Base-by-base conservation (phyloP, 306 rosid genomes). In the Trifolium dubium region DNA sequence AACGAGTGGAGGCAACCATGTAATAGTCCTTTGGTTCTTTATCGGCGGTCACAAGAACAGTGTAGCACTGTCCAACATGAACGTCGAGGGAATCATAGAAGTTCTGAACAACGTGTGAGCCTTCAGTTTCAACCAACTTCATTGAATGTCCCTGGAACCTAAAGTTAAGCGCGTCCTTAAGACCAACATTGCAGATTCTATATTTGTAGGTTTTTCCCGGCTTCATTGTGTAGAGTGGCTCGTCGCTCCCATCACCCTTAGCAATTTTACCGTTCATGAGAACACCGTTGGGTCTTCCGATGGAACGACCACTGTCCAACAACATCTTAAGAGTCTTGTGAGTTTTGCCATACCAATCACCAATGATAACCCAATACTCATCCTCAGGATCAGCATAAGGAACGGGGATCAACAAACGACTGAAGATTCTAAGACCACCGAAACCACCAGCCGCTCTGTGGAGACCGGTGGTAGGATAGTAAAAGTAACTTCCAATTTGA, bases 1-100 rank as follows among this genome's bases (percentile, higher is more conserved):
- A 86, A 3, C 98, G 81, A 5, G 93, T 86, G 64, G 97, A 86
- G n/a, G 96, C 96, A 6, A 92, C 83, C 86, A 89, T 75, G 79
- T 82, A 88, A 54, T 92, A 92, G 61, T 89, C 92, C 81, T 82
- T 88, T 2, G 97, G 93, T 0, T 75, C 75, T 37, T 89, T 63
- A 77, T 92, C 78, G 5, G 92, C 98, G 0, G 89, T 88, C 28
- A 92, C 87, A 5, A 92, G 88, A 40, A 86, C 83, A 0, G 88
- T 12, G n/a, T 82, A 80, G 75, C 98, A 92, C 37, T 92, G 98
- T 1, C 96, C 96, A 0, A 92, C 79, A 18, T 92, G 98, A 11
- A 89, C 87, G 9, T 92, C 96, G n/a, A 89, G 85, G 0, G 98
- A 89, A 11, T 88, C 87, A 19, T 92, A 92, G 13, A 4, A 18